Evolutionary conservation across 148 eudicot species (phyloP).

Genomic region (Simmondsia chinensis): DNA sequence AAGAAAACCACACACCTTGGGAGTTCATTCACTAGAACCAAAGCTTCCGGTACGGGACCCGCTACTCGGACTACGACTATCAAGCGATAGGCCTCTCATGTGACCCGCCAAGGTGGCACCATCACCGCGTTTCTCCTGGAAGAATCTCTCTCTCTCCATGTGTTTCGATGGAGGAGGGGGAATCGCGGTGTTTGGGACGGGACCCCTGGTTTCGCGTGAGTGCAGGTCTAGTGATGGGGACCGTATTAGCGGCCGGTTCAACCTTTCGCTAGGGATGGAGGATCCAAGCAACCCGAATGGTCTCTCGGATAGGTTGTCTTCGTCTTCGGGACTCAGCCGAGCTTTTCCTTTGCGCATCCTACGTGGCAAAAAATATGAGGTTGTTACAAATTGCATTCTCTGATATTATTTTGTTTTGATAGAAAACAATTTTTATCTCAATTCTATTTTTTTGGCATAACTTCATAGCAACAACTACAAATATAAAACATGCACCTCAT

Average conservation of each 20-base stretch:
- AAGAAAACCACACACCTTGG: no score
- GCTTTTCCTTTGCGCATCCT: conserved; percentile 97
- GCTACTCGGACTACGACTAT: conserved; percentile 64
- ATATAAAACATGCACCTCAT: no score
- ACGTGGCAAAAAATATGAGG: no score
- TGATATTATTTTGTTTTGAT: no score
- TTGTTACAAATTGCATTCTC: no score
- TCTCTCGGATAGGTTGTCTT: conserved; percentile 31
- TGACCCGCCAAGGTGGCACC: conserved; percentile 51
- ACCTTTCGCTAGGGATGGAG: conserved; percentile 29
- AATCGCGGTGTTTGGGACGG: conserved; percentile 35
- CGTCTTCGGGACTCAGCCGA: conserved; percentile 54
- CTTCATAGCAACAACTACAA: no score
- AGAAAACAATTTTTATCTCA: no score
- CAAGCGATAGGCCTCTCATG: conserved; percentile 71
- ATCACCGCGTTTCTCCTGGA: conserved; percentile 73
- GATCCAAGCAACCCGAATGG: conserved; percentile 35
- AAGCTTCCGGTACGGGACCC: conserved; percentile 70
- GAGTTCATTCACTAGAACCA: conserved; percentile 50
- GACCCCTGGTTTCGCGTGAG: conserved; percentile 19
- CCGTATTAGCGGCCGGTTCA: conserved; percentile 63
- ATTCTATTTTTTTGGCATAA: no score
- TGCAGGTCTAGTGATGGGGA: conserved; percentile 32
- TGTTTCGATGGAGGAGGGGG: conserved; percentile 99
- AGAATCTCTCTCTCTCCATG: conserved; percentile 79